phyloP scores from a whole-genome alignment of 495 filamentous ascomycete genomes.

The Lophiotrema nucula region DNA sequence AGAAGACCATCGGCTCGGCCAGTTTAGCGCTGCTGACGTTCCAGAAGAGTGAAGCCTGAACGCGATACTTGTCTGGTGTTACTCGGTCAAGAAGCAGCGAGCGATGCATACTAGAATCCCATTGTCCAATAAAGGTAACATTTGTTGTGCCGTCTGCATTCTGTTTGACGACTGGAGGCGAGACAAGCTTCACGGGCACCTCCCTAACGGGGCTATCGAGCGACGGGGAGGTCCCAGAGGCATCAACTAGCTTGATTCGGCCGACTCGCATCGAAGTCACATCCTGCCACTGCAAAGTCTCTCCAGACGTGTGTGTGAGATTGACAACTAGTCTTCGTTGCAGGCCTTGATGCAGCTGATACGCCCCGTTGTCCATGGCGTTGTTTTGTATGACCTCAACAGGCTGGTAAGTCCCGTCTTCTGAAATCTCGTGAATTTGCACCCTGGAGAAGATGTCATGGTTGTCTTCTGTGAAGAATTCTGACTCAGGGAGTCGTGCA shows the following conservation, averaged over 20 bases:
- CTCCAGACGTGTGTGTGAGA: constrained; percentile 83
- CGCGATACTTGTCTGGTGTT: constrained; percentile 84
- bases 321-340: constrained; percentile 85
- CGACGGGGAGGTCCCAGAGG: constrained; percentile 79
- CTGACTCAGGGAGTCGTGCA: constrained; percentile 79
- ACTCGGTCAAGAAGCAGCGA: constrained; percentile 86
- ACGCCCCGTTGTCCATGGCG: constrained; percentile 78
- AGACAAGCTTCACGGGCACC: constrained; percentile 70
- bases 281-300: constrained; percentile 82
- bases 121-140: constrained; percentile 81
- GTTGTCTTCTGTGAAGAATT: constrained; percentile 88
- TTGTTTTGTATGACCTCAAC: constrained; percentile 87
- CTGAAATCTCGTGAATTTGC: constrained; percentile 86
- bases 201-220: constrained; percentile 68
- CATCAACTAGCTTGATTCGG: constrained; percentile 76
- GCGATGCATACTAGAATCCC: constrained; percentile 91
- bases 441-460: constrained; percentile 88
- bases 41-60: constrained; percentile 84
- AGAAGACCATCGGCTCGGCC: constrained; percentile 79
- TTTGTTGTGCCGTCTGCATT: constrained; percentile 92
- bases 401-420: constrained; percentile 84
- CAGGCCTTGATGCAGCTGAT: constrained; percentile 92
- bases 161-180: constrained; percentile 69
- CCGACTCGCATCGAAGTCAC: constrained; percentile 72
- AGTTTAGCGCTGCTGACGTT: constrained; percentile 77